Base-by-base conservation (phyloP, 495 filamentous ascomycete species). In the Lasiosphaeria hispida region DNA sequence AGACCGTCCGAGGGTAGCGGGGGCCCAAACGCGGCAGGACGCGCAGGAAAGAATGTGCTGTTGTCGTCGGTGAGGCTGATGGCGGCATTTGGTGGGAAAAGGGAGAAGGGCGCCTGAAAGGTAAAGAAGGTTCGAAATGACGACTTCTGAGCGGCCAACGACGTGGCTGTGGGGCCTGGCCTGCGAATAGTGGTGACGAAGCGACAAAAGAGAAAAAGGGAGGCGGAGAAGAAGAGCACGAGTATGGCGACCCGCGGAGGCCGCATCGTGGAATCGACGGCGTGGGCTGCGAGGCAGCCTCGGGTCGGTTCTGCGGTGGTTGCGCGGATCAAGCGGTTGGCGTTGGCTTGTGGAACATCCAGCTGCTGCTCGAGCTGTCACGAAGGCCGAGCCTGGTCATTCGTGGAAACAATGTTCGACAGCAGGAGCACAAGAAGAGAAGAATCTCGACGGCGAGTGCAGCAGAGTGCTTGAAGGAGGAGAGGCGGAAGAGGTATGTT, bases 41-140 rank as follows among this genome's bases (percentile, higher is more conserved):
- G 81, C 44, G 94, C 91, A 15, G 95, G 75, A 74, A 98, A 98
- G 62, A 93, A 96, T 5, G 94, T 98, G 40, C 90, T 96, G 68
- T 97, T 97, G 70, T 98, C 94, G 73, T 98, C 92, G 58, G 91
- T 96, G 41, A 98, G 85, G 63, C 90, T 96, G 68, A 98, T 96
- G 58, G 95, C 87, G 33, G 94, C 95, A 57, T 90, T 95, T 4
- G 91, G 90, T 10, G 95, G 92, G 69, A 98, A 98, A 7, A 98
- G 84, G 7, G 90, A 89, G 41, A 82, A 82, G 5, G 80, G 79
- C 7, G 76, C 61, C 47, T 69, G 69, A 63, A 81, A 80, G 38
- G 77, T 78, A 62, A 81, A 78, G 59, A 79, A 64, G 30, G 68
- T 63, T 48, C 67, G 63, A 53, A 76, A 70, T 43, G 68, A 48